phyloP scores from a whole-genome alignment of 176 grass and related monocot species.

The Triticum dicoccoides region DNA sequence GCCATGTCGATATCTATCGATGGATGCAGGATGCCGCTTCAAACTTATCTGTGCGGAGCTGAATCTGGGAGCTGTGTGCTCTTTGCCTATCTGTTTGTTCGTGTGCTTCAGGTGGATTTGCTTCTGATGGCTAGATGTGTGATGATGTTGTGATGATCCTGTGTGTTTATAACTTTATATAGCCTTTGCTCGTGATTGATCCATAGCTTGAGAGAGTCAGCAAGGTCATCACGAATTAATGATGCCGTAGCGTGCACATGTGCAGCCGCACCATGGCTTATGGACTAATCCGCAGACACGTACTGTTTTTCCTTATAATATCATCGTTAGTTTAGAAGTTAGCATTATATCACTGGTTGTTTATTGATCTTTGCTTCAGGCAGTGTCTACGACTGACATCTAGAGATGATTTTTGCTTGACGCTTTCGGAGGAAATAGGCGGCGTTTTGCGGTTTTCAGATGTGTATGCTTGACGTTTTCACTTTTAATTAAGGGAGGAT shows the following conservation, averaged over 20 bases:
- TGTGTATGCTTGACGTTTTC: too few relatives aligned
- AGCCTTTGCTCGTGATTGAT: not conserved
- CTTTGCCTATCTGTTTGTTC: not conserved
- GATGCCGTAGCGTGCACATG: not conserved
- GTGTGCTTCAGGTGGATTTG: not conserved
- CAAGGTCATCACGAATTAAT: not conserved
- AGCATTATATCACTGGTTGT: too few relatives aligned
- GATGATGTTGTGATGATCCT: too few relatives aligned
- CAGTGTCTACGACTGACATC: too few relatives aligned
- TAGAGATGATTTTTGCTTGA: not conserved
- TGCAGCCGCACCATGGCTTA: slow-evolving; percentile 17
- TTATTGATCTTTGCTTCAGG: too few relatives aligned
- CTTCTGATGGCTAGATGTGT: too few relatives aligned
- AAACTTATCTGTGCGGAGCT: not conserved
- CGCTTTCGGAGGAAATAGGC: not conserved
- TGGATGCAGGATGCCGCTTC: not conserved
- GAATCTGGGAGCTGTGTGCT: not conserved
- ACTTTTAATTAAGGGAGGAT: too few relatives aligned
- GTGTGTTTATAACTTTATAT: slow-evolving; percentile 25
- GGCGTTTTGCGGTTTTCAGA: not conserved
- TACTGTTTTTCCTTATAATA: not conserved
- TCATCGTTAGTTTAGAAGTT: too few relatives aligned
- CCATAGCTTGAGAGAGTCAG: not conserved
- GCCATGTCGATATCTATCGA: not conserved
- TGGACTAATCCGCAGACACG: slow-evolving; percentile 25